Conservation (phyloP, 1,139 yeast species). For the Taphrina flavorubra region DNA sequence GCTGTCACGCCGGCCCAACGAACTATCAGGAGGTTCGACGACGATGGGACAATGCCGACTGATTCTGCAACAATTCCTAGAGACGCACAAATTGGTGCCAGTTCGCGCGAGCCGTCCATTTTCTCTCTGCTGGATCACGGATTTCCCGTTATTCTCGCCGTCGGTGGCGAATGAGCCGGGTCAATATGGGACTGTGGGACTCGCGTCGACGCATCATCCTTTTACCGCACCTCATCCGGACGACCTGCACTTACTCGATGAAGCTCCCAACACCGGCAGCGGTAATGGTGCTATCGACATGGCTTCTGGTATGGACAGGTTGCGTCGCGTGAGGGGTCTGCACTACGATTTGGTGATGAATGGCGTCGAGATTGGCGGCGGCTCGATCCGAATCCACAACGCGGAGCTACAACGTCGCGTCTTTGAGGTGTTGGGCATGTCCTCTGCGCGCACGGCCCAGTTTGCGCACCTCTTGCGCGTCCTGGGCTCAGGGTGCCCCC, state of each 20-base stretch:
- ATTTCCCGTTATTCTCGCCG: conserved; percentile 91
- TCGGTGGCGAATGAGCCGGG: conserved; percentile 52
- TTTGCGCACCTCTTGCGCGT: conserved; percentile 89
- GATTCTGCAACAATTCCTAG: conserved; percentile 60
- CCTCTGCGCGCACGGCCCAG: conserved; percentile 57
- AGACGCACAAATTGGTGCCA: conserved; percentile 54
- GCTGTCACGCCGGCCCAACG: conserved; percentile 67
- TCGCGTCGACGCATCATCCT: conserved; percentile 90
- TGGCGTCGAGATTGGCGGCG: conserved; percentile 97
- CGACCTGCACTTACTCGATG: conserved; percentile 12
- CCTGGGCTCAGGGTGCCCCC: conserved; percentile 91
- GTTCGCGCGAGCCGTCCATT: conserved; percentile 31
- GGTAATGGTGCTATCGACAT: too few relatives aligned
- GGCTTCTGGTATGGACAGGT: conserved; percentile 49
- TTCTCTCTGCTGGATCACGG: conserved; percentile 70
- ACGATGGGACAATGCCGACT: conserved; percentile 89
- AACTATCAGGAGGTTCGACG: conserved; percentile 89
- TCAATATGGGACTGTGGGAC: conserved; percentile 47
- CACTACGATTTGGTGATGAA: conserved; percentile 93
- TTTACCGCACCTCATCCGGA: conserved; percentile 77
- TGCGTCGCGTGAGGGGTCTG: conserved; percentile 79
- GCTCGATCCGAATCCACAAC: conserved; percentile 93
- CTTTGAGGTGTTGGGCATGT: conserved; percentile 57
- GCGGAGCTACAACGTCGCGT: conserved; percentile 73
- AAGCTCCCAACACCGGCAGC: conserved; percentile 43